phyloP scores from a whole-genome alignment of 1,284 basidiomycete species.

The Cryptococcus depauperatus region DNA sequence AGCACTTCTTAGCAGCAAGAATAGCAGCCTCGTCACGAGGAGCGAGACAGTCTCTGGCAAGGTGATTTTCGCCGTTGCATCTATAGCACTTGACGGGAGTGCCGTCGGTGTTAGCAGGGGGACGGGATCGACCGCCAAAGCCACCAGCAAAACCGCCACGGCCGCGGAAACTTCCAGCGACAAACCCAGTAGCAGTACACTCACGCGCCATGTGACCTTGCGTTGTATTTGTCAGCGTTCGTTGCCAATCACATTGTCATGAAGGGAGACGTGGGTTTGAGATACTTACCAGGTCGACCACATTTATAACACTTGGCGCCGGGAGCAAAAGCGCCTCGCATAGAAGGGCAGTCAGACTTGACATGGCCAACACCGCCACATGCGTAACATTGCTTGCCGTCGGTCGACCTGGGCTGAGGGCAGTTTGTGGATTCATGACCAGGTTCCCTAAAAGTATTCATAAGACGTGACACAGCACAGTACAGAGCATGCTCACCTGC shows the following conservation, averaged over 20 bases:
- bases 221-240: not conserved
- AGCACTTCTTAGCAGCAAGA: constrained; percentile 40
- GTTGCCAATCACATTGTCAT: not conserved
- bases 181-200: constrained; percentile 21
- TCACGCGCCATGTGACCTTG: constrained; percentile 39
- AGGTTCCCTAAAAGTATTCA: constrained; percentile 49
- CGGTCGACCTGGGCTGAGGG: constrained; percentile 66
- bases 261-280: not conserved
- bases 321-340: constrained; percentile 52
- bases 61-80: constrained; percentile 44
- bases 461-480: not conserved
- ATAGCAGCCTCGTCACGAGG: constrained; percentile 36
- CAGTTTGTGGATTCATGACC: constrained; percentile 84
- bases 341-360: constrained; percentile 73
- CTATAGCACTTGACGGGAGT: constrained; percentile 45
- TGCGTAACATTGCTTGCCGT: constrained; percentile 70
- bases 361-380: constrained; percentile 57
- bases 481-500: constrained; percentile 46
- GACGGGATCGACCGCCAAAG: constrained; percentile 15
- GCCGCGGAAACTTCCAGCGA: constrained; percentile 22
- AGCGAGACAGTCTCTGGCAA: constrained; percentile 44
- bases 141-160: constrained; percentile 23
- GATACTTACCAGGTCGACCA: constrained; percentile 28
- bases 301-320: constrained; percentile 67
- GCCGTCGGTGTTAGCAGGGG: constrained; percentile 33